Evolutionary conservation across 2,329 filamentous ascomycete species (phyloP).

Genomic region (Aureobasidium sp.): DNA sequence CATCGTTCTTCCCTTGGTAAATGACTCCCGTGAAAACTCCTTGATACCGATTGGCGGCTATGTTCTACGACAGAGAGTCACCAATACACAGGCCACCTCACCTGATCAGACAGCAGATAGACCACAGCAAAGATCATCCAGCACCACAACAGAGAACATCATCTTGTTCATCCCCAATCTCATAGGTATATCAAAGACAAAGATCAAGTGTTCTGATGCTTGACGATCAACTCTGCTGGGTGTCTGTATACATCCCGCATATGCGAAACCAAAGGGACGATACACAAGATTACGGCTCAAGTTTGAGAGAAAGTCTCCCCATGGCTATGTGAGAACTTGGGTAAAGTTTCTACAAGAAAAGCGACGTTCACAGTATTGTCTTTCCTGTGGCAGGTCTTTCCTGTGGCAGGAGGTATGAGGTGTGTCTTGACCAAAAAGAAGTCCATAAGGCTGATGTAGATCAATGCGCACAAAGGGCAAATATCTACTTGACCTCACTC

Average conservation of each 20-base stretch:
- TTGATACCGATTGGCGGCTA: background rate
- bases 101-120: background rate
- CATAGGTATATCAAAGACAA: conserved; percentile 35
- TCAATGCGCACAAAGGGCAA: background rate
- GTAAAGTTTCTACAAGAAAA: too few species aligned
- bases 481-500: conserved; percentile 26
- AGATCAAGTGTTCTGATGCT: too few species aligned
- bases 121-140: background rate
- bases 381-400: too few species aligned
- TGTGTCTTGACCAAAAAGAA: background rate
- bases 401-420: background rate
- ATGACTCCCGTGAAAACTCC: background rate
- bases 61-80: background rate
- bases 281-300: too few species aligned
- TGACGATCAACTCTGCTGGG: too few species aligned
- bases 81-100: background rate
- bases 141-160: conserved; percentile 44
- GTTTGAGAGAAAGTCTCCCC: too few species aligned
- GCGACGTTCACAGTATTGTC: too few species aligned
- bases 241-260: too few species aligned
- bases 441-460: background rate
- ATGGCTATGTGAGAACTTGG: too few species aligned
- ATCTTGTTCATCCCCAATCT: conserved; percentile 48
- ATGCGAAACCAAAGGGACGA: background rate
- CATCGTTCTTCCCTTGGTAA: too few species aligned